A percentile compares a stretch with the other conserved stretches of the same genome.
Evolutionary conservation across 2,329 filamentous ascomycete genomes (phyloP).

Genomic region (Xylariaceae sp.): DNA sequence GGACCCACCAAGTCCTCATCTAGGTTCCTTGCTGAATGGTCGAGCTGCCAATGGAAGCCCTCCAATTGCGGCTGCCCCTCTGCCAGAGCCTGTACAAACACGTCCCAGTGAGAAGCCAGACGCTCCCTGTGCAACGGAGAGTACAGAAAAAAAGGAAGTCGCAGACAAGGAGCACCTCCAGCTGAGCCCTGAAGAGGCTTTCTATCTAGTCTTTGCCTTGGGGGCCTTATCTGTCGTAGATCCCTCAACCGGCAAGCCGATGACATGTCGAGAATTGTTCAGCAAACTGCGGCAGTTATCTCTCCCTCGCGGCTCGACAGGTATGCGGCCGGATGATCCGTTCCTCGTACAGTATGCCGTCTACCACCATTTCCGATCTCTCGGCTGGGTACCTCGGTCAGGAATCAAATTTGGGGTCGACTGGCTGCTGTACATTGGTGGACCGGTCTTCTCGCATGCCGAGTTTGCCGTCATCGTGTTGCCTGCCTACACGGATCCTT

Average conservation of each 20-base stretch:
- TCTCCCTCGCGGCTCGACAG: constrained; percentile 50
- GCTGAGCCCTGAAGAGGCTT: constrained; percentile 81
- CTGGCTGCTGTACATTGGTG: constrained; percentile 88
- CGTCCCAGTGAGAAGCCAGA: constrained; percentile 8
- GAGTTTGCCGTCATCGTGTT: constrained; percentile 85
- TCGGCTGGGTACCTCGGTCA: constrained; percentile 89
- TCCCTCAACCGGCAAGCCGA: constrained; percentile 36
- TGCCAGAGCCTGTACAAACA: constrained; percentile 11
- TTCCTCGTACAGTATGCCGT: constrained; percentile 84
- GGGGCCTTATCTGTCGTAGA: constrained; percentile 64
- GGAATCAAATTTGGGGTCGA: constrained; percentile 95
- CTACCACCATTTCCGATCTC: constrained; percentile 92
- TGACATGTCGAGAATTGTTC: constrained; percentile 56
- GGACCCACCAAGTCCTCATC: constrained; percentile 47
- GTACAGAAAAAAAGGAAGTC: constrained; percentile 29
- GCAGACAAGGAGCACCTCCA: constrained; percentile 77
- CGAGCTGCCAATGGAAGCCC: constrained; percentile 15
- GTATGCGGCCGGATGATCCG: constrained; percentile 66
- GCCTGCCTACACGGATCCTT: constrained; percentile 70
- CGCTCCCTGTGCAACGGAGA: not conserved
- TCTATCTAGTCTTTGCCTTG: constrained; percentile 80
- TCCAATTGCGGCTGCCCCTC: constrained; percentile 7
- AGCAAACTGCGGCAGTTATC: constrained; percentile 63
- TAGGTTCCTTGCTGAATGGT: constrained; percentile 19
- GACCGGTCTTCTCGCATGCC: constrained; percentile 90